These are phyloP conservation scores for Solidago caesia DNA, from an alignment of 129 eudicot genomes.

Conservation along the genomic window DNA sequence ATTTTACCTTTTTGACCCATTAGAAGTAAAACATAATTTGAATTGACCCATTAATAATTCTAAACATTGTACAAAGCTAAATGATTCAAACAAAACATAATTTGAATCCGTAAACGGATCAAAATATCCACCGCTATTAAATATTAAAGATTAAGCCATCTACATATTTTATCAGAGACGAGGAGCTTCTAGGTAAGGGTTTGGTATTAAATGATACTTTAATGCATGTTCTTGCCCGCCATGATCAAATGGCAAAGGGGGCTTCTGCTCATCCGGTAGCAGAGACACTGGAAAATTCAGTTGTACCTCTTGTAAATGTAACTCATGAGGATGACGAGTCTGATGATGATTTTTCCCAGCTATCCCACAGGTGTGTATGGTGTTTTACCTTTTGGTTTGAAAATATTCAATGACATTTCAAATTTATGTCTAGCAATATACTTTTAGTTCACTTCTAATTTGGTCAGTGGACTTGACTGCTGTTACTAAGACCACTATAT, in stretches of 20 bases:
- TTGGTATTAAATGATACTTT: slow-evolving; percentile 20
- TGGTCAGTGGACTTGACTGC: not conserved
- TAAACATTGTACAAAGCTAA: too few relatives aligned
- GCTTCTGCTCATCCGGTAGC: not conserved
- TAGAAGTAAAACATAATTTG: not conserved
- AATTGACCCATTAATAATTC: too few relatives aligned
- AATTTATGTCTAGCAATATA: not conserved
- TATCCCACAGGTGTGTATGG: slow-evolving; percentile 7
- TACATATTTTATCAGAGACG: slow-evolving; percentile 6
- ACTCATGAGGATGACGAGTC: slow-evolving; percentile 14
- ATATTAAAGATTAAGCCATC: not conserved
- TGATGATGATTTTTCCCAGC: slow-evolving; percentile 17
- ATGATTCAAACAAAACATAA: too few relatives aligned
- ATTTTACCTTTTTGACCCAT: not conserved
- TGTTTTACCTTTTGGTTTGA: not conserved
- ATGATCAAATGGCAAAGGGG: slow-evolving; percentile 16
- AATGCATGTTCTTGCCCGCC: slow-evolving; percentile 11
- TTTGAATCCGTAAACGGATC: not conserved
- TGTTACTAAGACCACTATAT: not conserved
- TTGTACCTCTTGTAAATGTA: slow-evolving; percentile 9
- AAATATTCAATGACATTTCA: not conserved
- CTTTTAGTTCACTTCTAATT: not conserved
- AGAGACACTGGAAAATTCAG: slow-evolving; percentile 1
- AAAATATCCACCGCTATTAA: not conserved
- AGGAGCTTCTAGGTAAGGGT: slow-evolving; percentile 17